Percentiles rank a stretch among this genome's conserved stretches.
Evolutionary conservation across 2,329 filamentous ascomycete genomes (phyloP).

Genomic region (Colletotrichum sp.): DNA sequence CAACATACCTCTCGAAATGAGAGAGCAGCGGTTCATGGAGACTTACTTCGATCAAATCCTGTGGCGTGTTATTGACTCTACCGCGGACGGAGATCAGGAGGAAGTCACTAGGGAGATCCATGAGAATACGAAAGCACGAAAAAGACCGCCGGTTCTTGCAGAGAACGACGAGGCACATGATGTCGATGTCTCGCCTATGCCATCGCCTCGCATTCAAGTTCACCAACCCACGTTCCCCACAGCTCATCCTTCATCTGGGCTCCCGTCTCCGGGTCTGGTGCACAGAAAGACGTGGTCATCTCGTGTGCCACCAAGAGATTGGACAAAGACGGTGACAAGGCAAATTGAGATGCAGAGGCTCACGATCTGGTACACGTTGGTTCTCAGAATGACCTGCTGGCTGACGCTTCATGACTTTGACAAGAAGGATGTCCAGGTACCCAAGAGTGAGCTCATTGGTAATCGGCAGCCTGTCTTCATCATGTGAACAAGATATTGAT

Average conservation of each 20-base stretch:
- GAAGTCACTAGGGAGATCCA: background rate
- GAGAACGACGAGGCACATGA: no score
- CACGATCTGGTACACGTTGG: slow-evolving; percentile 34
- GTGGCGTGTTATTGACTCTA: background rate
- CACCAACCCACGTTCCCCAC: background rate
- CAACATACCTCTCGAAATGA: background rate
- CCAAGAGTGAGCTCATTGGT: slow-evolving; percentile 35
- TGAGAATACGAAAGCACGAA: no score
- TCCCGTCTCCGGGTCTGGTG: background rate
- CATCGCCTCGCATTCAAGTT: background rate
- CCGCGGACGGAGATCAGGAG: background rate
- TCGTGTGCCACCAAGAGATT: background rate
- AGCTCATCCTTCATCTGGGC: background rate
- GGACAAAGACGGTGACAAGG: background rate
- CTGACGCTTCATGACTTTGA: slow-evolving; percentile 41
- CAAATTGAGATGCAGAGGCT: background rate
- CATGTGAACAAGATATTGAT: background rate
- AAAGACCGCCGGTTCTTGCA: no score
- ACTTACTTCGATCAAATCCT: background rate
- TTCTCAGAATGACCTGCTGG: slow-evolving; percentile 43
- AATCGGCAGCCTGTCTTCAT: slow-evolving; percentile 41
- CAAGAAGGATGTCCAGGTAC: slow-evolving; percentile 35
- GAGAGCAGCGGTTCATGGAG: slow-evolving; percentile 7
- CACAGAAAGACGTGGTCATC: background rate
- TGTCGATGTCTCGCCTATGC: background rate